Evolutionary conservation across 139 green algal genomes (phyloP).

Genomic region (Yamagishiella unicocca): DNA sequence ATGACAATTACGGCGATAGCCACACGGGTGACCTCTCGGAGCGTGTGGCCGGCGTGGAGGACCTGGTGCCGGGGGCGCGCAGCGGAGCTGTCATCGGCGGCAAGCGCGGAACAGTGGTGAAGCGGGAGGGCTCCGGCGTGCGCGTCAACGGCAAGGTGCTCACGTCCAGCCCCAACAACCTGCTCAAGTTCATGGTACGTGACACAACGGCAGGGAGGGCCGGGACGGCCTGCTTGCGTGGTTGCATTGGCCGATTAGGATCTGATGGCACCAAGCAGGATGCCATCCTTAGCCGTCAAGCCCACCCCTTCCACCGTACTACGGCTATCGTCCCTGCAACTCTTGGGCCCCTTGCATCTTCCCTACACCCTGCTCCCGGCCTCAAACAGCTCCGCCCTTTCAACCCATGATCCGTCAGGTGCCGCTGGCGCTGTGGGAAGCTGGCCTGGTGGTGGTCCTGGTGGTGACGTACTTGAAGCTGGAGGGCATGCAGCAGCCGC

Average conservation of each 20-base stretch:
- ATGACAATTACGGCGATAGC: background rate
- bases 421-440: constrained; percentile 50
- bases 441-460: constrained; percentile 41
- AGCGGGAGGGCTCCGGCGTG: background rate
- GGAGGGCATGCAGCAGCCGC: constrained; percentile 46
- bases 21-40: background rate
- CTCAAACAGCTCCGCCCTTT: too few relatives aligned
- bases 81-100: background rate
- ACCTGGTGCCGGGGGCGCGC: background rate
- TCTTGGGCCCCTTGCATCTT: too few relatives aligned
- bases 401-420: too few relatives aligned
- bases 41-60: background rate
- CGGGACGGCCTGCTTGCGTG: too few relatives aligned
- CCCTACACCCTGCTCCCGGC: too few relatives aligned
- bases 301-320: too few relatives aligned
- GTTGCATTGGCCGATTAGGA: too few relatives aligned
- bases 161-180: background rate
- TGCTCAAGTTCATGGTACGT: constrained; percentile 22
- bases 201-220: too few relatives aligned
- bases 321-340: too few relatives aligned
- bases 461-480: constrained; percentile 37
- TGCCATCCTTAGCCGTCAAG: too few relatives aligned
- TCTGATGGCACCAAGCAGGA: too few relatives aligned
- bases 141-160: constrained; percentile 36
- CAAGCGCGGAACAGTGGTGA: background rate